Base-by-base conservation (phyloP, 768 basidiomycete genomes). In the Trametes coccinea region DNA sequence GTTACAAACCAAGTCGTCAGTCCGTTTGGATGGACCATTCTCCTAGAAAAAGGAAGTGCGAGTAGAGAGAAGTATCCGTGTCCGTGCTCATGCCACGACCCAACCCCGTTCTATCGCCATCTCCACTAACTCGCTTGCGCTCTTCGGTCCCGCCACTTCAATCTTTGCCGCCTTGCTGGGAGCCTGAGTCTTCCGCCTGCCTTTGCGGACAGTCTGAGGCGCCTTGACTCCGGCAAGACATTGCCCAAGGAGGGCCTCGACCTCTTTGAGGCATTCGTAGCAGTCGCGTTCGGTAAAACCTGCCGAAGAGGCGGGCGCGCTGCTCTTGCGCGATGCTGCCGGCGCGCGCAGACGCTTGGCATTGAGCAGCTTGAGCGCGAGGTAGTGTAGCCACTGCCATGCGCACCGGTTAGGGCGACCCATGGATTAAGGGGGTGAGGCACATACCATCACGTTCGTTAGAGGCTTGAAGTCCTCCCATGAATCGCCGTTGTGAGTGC, bases 341-440 rank as follows among this genome's bases (percentile, higher is more conserved):
- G 90, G 86, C 40, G 79, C 75, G 64, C 83, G 86, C 31, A 95
- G 76, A 44, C 82, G 82, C 72, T 94, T 94, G 37, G 79, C 79
- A 29, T 83, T 76, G 2, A 95, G 75, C 29, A 95, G 80, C 74
- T 94, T 93, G 53, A 75, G 73, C n/a, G 77, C 72, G 55, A 97
- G 78, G 73, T 95, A 95, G 68, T 95, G 92, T 17, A 96, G 76
- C 95, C 95, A 97, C 95, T 95, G 67, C n/a, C 16, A 3, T n/a
- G 4, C 13, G 17, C 9, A n/a, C 10, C 1, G 14, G 56, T 53
- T 11, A 56, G 14, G 29, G 53, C 34, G 56, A 27, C 16, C 22
- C 40, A n/a, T 46, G 9, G 16, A 14, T 14, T 39, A 29, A 44
- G 14, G 37, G 29, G 30, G 43, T 10, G 29, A 34, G 39, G 37